Percentiles rank a stretch among this genome's conserved stretches.
Evolutionary conservation across 331 rosid genomes (phyloP).

Genomic region (Quercus tomentella): DNA sequence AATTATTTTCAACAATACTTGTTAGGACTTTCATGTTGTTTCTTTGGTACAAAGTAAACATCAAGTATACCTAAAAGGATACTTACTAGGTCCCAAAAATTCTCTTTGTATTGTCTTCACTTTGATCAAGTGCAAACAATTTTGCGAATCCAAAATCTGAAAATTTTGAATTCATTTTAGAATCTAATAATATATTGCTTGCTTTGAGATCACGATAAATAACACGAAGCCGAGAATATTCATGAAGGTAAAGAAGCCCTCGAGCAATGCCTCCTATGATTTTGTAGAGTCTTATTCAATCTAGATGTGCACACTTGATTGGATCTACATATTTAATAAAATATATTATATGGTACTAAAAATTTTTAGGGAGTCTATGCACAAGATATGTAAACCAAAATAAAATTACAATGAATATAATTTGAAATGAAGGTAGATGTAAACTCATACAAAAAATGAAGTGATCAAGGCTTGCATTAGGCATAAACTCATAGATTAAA

Average conservation of each 20-base stretch:
- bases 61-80: background rate
- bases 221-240: background rate
- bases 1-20: background rate
- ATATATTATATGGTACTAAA: no score
- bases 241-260: background rate
- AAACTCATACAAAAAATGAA: no score
- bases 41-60: background rate
- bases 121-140: background rate
- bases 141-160: background rate
- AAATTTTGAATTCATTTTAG: background rate
- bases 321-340: background rate
- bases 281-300: background rate
- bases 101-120: background rate
- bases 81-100: background rate
- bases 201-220: background rate
- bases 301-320: background rate
- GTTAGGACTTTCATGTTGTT: background rate
- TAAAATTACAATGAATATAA: background rate
- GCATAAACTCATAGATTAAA: no score
- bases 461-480: no score
- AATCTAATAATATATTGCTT: background rate
- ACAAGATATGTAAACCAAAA: background rate
- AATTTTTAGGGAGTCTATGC: no score
- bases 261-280: background rate
- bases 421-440: background rate